These are phyloP conservation scores for Lactuca saligna DNA, from an alignment of 129 eudicot species.

Conservation along the genomic window DNA sequence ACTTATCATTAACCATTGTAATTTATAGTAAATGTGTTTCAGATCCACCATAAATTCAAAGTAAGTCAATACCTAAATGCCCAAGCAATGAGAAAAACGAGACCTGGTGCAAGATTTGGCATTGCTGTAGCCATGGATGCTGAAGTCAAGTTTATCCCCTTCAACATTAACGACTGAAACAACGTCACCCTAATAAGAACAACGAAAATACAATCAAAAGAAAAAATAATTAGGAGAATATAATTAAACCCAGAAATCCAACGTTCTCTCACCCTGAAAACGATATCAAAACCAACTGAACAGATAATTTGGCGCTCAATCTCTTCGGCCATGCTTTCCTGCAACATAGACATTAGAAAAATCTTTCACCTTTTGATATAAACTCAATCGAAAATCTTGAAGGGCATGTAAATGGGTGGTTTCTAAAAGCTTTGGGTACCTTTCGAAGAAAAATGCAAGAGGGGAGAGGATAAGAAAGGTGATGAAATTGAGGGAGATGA, in stretches of 20 bases:
- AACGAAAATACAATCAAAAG: background rate
- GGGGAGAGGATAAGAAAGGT: conserved; percentile 64
- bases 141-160: conserved; percentile 60
- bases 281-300: conserved; percentile 55
- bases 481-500: conserved; percentile 48
- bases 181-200: conserved; percentile 56
- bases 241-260: background rate
- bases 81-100: conserved; percentile 68
- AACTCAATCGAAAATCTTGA: background rate
- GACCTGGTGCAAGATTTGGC: conserved; percentile 82
- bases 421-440: conserved; percentile 29
- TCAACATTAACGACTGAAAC: conserved; percentile 48
- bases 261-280: conserved; percentile 50
- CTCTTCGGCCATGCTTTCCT: conserved; percentile 59
- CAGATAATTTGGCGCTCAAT: conserved; percentile 33
- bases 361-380: background rate
- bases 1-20: too few species aligned
- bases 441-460: conserved; percentile 46
- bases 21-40: background rate
- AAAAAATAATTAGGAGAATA: background rate
- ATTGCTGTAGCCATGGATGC: conserved; percentile 75
- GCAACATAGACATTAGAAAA: conserved; percentile 23
- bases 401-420: background rate
- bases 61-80: conserved; percentile 39
- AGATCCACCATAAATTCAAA: background rate